Evolutionary conservation across 2,329 filamentous ascomycete species (phyloP).

Genomic region (Pseudogymnoascus sp.): DNA sequence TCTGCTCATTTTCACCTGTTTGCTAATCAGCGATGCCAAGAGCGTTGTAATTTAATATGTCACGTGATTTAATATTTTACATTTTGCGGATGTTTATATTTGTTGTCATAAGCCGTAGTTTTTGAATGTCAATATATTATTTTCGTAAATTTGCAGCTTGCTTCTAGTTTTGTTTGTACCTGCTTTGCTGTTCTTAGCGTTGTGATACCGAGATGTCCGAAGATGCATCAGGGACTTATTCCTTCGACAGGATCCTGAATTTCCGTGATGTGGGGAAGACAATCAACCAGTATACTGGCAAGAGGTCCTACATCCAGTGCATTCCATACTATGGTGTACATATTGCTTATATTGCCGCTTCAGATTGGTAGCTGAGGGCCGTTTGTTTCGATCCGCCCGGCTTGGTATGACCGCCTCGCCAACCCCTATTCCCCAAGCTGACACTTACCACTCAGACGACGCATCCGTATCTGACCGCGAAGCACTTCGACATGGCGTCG

Average conservation of each 20-base stretch:
- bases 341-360: background rate
- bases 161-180: background rate
- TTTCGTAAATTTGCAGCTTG: background rate
- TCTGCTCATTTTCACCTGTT: too few species aligned
- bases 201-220: background rate
- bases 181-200: background rate
- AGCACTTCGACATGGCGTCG: constrained; percentile 48
- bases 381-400: constrained; percentile 61
- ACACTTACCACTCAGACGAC: constrained; percentile 46
- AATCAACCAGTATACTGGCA: constrained; percentile 50
- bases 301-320: constrained; percentile 36
- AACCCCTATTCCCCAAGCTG: background rate
- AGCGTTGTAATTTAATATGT: background rate
- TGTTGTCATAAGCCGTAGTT: background rate
- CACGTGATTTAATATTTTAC: background rate
- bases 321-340: background rate
- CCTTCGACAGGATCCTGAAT: constrained; percentile 56
- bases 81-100: background rate
- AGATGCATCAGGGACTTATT: background rate
- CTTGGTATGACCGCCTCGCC: constrained; percentile 35
- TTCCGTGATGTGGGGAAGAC: constrained; percentile 68
- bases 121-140: background rate
- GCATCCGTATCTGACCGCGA: constrained; percentile 57
- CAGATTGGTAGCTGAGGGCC: constrained; percentile 47
- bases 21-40: background rate